A percentile compares a stretch with the other conserved stretches of the same genome.
Evolutionary conservation across 176 grass and related monocot species (phyloP).

Genomic region (Poa pratensis): DNA sequence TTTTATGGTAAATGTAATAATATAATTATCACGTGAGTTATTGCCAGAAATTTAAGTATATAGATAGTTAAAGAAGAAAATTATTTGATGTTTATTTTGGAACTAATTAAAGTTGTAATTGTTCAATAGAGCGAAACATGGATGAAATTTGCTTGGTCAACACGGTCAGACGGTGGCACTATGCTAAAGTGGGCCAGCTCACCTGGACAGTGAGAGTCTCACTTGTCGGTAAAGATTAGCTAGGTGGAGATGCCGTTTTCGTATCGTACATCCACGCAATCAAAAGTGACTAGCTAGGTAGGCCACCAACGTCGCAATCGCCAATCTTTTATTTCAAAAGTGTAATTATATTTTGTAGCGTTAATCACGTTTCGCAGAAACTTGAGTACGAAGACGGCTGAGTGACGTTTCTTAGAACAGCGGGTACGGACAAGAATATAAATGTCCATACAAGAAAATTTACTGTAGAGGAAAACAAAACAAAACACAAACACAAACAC

Average conservation of each 20-base stretch:
- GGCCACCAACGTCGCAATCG: background rate
- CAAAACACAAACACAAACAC: too few species aligned
- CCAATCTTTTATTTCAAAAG: background rate
- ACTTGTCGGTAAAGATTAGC: slow-evolving; percentile 10
- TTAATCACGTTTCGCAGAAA: background rate
- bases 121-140: background rate
- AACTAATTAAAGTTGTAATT: background rate
- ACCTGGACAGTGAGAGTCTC: background rate
- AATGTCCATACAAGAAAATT: too few species aligned
- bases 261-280: background rate
- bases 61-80: background rate
- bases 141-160: background rate
- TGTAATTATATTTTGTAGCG: background rate
- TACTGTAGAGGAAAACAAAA: too few species aligned
- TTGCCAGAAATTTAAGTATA: background rate
- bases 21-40: background rate
- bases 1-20: background rate
- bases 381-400: too few species aligned
- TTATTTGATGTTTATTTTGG: background rate
- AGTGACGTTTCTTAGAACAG: too few species aligned
- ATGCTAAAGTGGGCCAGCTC: slow-evolving; percentile 1
- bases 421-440: too few species aligned
- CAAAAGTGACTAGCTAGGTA: background rate
- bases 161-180: background rate
- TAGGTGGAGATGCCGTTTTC: slow-evolving; percentile 1